A percentile compares a stretch with the other conserved stretches of the same genome.
Evolutionary conservation across 164 flowering plant species (phyloP).

Genomic region (Vitis labrusca): DNA sequence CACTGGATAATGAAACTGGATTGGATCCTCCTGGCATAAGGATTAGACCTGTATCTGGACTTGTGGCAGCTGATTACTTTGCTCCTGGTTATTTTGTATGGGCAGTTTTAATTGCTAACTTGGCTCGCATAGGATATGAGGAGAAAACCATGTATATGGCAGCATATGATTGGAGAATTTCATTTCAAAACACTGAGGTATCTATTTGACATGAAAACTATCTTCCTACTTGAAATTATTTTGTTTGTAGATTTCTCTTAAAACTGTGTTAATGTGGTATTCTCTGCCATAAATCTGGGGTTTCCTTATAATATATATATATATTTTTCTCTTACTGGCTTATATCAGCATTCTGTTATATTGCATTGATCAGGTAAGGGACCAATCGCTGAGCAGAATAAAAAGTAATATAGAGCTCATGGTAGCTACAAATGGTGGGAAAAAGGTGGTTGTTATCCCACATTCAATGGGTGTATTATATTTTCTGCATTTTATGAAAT

Average conservation of each 20-base stretch:
- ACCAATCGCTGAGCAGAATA: conserved; percentile 53
- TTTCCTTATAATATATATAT: too few relatives aligned
- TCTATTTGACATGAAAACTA: neutral
- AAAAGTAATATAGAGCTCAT: conserved; percentile 61
- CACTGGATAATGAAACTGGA: conserved; percentile 65
- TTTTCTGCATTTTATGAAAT: conserved; percentile 67
- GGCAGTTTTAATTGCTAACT: conserved; percentile 67
- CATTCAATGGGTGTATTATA: conserved; percentile 70
- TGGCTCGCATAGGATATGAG: conserved; percentile 66
- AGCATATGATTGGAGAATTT: conserved; percentile 65
- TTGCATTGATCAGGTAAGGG: conserved; percentile 44
- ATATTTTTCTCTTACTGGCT: too few relatives aligned
- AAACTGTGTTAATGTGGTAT: too few relatives aligned
- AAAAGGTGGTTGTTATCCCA: conserved; percentile 56
- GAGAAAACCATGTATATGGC: conserved; percentile 77
- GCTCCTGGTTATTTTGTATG: conserved; percentile 66
- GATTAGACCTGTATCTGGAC: conserved; percentile 60
- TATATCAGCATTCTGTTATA: neutral
- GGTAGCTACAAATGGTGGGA: conserved; percentile 58
- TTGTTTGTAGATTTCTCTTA: too few relatives aligned
- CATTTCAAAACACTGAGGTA: conserved; percentile 72
- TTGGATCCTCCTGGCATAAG: conserved; percentile 57
- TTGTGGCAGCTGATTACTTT: conserved; percentile 70
- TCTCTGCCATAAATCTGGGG: too few relatives aligned
- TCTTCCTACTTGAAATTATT: neutral